Percentiles rank a stretch among this genome's conserved stretches.
Conservation (phyloP, 2,329 filamentous ascomycete species). For the Leptographium flavum region DNA sequence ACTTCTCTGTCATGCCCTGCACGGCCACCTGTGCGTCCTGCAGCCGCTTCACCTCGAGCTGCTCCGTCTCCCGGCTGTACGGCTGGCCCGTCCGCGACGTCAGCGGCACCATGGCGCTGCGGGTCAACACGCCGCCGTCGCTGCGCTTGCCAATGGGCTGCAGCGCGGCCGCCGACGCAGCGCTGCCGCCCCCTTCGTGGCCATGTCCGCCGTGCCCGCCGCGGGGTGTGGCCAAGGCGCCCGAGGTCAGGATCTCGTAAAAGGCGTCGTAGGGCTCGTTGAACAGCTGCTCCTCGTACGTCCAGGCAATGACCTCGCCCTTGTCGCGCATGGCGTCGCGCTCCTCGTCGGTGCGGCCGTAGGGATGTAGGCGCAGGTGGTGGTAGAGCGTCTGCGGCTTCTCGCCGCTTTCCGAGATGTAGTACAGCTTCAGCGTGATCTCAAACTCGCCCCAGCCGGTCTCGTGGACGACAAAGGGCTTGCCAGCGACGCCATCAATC, state of each 20-base stretch:
- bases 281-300: slow-evolving; percentile 89
- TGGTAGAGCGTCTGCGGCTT: slow-evolving; percentile 96
- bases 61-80: slow-evolving; percentile 60
- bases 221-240: slow-evolving; percentile 35
- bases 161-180: slow-evolving; percentile 24
- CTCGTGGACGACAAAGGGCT: slow-evolving; percentile 71
- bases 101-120: slow-evolving; percentile 62
- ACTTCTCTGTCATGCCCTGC: slow-evolving; percentile 41
- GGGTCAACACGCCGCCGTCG: slow-evolving; percentile 42
- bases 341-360: slow-evolving; percentile 66
- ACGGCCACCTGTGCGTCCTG: slow-evolving; percentile 51
- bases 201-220: slow-evolving; percentile 33
- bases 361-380: slow-evolving; percentile 80
- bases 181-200: slow-evolving; percentile 29
- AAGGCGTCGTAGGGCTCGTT: slow-evolving; percentile 93
- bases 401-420: slow-evolving; percentile 73
- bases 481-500: slow-evolving; percentile 55
- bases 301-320: slow-evolving; percentile 60
- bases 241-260: slow-evolving; percentile 71
- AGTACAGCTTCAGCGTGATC: slow-evolving; percentile 90
- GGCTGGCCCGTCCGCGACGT: slow-evolving; percentile 51
- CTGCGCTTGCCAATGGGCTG: slow-evolving; percentile 18
- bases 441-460: slow-evolving; percentile 98
- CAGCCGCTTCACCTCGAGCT: slow-evolving; percentile 44
- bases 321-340: slow-evolving; percentile 43